Base-by-base conservation (phyloP, 371 early-diverging fungal species). In the Mortierella sp. region DNA sequence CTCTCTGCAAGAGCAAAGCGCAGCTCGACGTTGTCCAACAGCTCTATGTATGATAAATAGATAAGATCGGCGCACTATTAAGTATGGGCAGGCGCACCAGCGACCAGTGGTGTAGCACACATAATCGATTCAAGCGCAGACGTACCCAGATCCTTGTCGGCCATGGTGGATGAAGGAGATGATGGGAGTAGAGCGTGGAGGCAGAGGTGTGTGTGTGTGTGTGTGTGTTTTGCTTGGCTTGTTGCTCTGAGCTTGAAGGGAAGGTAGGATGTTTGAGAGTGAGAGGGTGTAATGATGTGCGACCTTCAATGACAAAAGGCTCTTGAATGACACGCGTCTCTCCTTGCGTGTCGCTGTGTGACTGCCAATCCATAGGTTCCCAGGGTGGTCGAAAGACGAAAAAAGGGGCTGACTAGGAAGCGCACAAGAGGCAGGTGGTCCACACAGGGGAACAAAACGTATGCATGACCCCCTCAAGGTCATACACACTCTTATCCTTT, bases 11-110 rank as follows among this genome's bases (percentile, higher is more conserved):
- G 83, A n/a, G 97, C 98, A 71, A 98, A 91, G 51, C 94, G 92
- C 44, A 98, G 85, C 88, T 96, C 97, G 57, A 97, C 97, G 61
- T 92, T 95, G 74, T 97, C 97, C 77, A 94, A 84, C 16, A 95
- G 89, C 69, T 91, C 92, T 91, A 82, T 34, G 19, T 13, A 71
- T 16, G 28, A 2, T 19, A 11, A 19, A 61, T 34, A 34, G 46
- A 14, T 19, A 4, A 21, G n/a, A 11, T 48, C 50, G 48, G 19
- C 48, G 43, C 16, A 3, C 24, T 37, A 21, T 34, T 48, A 13
- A 48, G 64, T 50, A n/a, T 64, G 6, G 2, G 24, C 26, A 11
- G 34, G 3, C 5, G 16, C 37, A 28, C 16, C 24, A 31, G n/a
- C 19, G n/a, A 26, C 44, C 2, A 69, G 40, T 69, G 14, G 34